Evolutionary conservation across 2,329 filamentous ascomycete genomes (phyloP).

Genomic region (Trichoderma sp.): DNA sequence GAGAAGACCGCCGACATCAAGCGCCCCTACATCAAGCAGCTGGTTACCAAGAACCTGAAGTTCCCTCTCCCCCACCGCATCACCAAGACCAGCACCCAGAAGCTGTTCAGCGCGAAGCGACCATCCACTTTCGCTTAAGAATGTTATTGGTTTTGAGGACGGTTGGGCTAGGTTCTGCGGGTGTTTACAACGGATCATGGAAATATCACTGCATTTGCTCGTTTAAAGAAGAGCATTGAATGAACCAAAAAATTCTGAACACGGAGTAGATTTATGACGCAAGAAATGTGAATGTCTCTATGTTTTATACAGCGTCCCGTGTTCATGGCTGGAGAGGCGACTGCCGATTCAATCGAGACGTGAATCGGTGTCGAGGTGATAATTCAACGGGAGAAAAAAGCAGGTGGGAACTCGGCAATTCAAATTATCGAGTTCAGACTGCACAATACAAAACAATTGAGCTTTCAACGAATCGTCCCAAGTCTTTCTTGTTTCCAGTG

Average conservation of each 20-base stretch:
- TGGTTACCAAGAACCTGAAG: conserved; percentile 89
- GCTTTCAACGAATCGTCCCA: not conserved
- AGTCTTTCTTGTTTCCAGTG: not conserved
- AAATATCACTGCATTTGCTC: conserved; percentile 62
- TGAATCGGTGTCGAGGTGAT: not conserved
- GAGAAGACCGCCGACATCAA: conserved; percentile 94
- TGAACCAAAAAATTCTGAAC: conserved; percentile 39
- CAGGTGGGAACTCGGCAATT: not conserved
- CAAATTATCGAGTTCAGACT: not conserved
- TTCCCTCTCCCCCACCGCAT: conserved; percentile 99
- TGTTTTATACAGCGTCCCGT: not conserved
- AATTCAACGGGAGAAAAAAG: not conserved
- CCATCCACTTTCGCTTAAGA: conserved; percentile 97
- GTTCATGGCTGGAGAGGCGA: not conserved
- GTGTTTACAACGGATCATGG: conserved; percentile 64
- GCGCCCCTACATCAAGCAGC: conserved; percentile 99
- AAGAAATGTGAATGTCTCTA: conserved; percentile 21
- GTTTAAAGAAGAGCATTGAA: conserved; percentile 49
- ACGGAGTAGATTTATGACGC: conserved; percentile 19
- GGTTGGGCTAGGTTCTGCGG: conserved; percentile 57
- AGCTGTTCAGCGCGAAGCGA: conserved; percentile 90
- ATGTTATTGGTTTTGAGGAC: conserved; percentile 53
- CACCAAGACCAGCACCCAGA: conserved; percentile 78
- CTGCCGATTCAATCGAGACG: not conserved
- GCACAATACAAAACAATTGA: not conserved